Evolutionary conservation across 176 grass and related monocot species (phyloP), one percentile per base, ranked within the genome.

Genomic region (Metroxylon sagu): DNA sequence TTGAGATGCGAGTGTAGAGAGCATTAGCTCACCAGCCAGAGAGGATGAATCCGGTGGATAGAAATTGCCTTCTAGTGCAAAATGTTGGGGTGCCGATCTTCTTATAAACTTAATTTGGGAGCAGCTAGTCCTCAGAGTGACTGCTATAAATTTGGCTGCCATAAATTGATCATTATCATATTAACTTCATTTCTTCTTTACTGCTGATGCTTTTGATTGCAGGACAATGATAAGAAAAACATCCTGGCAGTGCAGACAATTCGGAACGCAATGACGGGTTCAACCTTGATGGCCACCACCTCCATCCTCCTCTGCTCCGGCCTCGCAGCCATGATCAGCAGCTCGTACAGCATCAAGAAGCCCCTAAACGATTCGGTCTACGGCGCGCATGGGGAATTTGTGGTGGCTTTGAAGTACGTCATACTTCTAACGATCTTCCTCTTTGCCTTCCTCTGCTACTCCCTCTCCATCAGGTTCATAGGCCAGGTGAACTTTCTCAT

Each of bases 401-500:
- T 88, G 78, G 66, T 97, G 56, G 79, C 93, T 65, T 84, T 97
- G 75, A 97, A 97, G 74, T 97, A 97, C 66, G 93, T 88, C 1
- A 72, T 69, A 19, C 78, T 97, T 49, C 81, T 97, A 52, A 55
- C 91, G 16, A 7, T 85, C 73, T 88, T 98, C 73, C 67, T 98
- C 75, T 71, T 89, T 70, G 59, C 84, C 81, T 98, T 98, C 84
- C 70, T 98, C 76, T 98, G 73, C 81, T 81, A 92, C 81, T 83
- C 87, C 50, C 81, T 92, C 66, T 62, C 79, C 70, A 92, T 92
- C 72, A 78, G 84, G 56, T 89, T 92, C 84, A 72, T 92, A 76
- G 83, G 83, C 87, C 84, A 98, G 67, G 87, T 80, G 43, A 91
- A 67, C 70, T 97, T 97, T 79, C 93, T 97, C 78, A 70, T 97